Conservation (phyloP, 495 filamentous ascomycete species). For the Daldinia decipiens region DNA sequence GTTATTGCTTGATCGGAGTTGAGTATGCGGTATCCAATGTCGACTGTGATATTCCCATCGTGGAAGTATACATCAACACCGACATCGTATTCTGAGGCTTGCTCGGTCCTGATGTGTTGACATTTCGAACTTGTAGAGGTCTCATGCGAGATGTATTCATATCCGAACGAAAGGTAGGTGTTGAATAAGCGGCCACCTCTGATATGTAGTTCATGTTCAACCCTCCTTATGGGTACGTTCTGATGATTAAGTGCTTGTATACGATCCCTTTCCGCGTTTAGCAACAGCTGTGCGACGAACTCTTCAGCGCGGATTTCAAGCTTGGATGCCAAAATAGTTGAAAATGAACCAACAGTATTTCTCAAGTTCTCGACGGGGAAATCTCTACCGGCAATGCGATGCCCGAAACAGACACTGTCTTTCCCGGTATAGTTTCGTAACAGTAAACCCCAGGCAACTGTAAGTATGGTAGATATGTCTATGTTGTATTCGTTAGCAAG, state of each 20-base stretch:
- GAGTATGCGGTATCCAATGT: slow-evolving; percentile 58
- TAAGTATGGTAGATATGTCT: slow-evolving; percentile 50
- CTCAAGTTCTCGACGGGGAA: slow-evolving; percentile 51
- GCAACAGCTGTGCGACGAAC: slow-evolving; percentile 47
- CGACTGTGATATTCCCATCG: slow-evolving; percentile 51
- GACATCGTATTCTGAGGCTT: slow-evolving; percentile 58
- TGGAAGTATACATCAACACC: slow-evolving; percentile 54
- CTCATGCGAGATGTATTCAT: slow-evolving; percentile 47
- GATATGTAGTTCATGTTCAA: slow-evolving; percentile 57
- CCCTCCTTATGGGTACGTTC: slow-evolving; percentile 53
- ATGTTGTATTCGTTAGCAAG: slow-evolving; percentile 51
- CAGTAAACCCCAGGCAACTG: slow-evolving; percentile 59
- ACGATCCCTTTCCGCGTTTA: slow-evolving; percentile 52
- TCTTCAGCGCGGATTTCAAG: slow-evolving; percentile 47
- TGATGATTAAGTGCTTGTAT: slow-evolving; percentile 52
- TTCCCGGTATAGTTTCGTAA: slow-evolving; percentile 56
- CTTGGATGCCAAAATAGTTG: slow-evolving; percentile 52
- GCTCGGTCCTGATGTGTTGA: slow-evolving; percentile 52
- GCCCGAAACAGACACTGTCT: slow-evolving; percentile 56
- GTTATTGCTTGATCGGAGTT: slow-evolving; percentile 53
- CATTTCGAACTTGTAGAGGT: slow-evolving; percentile 32
- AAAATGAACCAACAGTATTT: slow-evolving; percentile 57
- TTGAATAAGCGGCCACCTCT: slow-evolving; percentile 58
- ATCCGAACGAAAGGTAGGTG: slow-evolving; percentile 58
- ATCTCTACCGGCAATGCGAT: slow-evolving; percentile 55